Percentiles rank a stretch among this genome's conserved stretches.
These are phyloP conservation scores for Pleurozium schreberi DNA, from an alignment of 225 moss, liverwort and hornwort species.

Conservation along the genomic window DNA sequence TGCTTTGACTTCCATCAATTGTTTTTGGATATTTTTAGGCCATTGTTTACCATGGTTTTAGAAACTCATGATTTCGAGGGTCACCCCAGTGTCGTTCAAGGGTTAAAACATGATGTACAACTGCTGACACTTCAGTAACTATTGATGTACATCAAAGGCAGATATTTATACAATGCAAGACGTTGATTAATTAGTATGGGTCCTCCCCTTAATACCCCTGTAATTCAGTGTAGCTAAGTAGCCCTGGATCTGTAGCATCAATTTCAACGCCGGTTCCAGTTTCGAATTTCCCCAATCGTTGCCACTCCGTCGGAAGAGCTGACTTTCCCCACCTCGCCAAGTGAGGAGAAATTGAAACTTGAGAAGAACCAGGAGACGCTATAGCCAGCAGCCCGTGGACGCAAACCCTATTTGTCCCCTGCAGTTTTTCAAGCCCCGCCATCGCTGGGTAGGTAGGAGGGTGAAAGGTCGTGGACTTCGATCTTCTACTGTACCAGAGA, in stretches of 20 bases:
- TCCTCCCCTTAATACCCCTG: too few species aligned
- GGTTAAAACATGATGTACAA: too few species aligned
- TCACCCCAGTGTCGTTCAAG: too few species aligned
- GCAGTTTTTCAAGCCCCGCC: background rate
- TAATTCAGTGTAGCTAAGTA: too few species aligned
- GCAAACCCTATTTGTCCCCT: background rate
- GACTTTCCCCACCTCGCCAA: background rate
- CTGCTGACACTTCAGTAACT: too few species aligned
- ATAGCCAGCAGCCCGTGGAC: background rate
- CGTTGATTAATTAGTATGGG: too few species aligned
- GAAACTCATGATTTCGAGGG: too few species aligned
- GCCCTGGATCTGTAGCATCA: background rate
- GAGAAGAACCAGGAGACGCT: background rate
- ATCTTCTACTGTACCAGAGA: background rate
- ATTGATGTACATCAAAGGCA: too few species aligned
- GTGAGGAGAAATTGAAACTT: background rate
- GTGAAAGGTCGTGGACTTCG: background rate
- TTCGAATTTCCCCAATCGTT: background rate
- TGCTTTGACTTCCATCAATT: too few species aligned
- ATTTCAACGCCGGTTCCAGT: background rate
- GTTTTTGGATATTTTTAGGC: too few species aligned
- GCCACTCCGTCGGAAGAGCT: background rate
- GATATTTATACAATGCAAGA: too few species aligned
- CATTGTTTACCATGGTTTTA: too few species aligned
- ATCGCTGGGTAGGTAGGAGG: background rate